Conservation (phyloP, 2,329 filamentous ascomycete species). For the Aspergillus ibericus region DNA sequence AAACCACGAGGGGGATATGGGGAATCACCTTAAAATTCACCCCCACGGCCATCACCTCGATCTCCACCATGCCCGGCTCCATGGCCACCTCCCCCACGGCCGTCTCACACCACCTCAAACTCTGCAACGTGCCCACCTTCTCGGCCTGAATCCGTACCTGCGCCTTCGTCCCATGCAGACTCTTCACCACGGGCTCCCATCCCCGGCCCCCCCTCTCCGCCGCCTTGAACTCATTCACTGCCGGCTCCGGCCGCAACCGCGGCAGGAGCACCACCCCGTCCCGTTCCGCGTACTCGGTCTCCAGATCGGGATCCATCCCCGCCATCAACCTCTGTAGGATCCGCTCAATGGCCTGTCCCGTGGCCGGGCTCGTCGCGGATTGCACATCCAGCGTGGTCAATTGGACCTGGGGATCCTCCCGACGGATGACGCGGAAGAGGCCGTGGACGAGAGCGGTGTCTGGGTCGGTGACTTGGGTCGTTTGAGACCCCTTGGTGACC, state of each 20-base stretch:
- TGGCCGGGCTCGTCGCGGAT: not conserved
- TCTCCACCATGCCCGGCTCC: constrained; percentile 21
- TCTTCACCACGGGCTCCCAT: not conserved
- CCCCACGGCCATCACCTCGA: constrained; percentile 22
- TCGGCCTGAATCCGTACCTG: constrained; percentile 5
- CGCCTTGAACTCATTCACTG: not conserved
- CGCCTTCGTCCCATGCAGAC: not conserved
- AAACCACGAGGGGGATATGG: too few relatives aligned
- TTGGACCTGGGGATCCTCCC: constrained; percentile 4
- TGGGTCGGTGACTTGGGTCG: too few relatives aligned
- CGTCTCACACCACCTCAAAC: constrained; percentile 10
- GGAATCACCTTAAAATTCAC: constrained; percentile 22
- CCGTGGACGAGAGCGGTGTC: constrained; percentile 5
- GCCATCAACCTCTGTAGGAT: too few relatives aligned
- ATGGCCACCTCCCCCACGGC: not conserved
- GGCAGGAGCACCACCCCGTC: constrained; percentile 11
- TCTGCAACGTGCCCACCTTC: constrained; percentile 11
- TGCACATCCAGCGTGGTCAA: constrained; percentile 10
- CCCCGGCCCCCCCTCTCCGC: not conserved
- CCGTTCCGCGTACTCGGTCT: constrained; percentile 16
- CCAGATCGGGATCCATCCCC: too few relatives aligned
- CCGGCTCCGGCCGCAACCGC: constrained; percentile 7
- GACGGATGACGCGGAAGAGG: constrained; percentile 9
- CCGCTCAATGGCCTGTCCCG: not conserved
- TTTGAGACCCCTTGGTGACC: too few relatives aligned